These are phyloP conservation scores for Striga hermonthica DNA, from an alignment of 305 asterid species.

Conservation along the genomic window DNA sequence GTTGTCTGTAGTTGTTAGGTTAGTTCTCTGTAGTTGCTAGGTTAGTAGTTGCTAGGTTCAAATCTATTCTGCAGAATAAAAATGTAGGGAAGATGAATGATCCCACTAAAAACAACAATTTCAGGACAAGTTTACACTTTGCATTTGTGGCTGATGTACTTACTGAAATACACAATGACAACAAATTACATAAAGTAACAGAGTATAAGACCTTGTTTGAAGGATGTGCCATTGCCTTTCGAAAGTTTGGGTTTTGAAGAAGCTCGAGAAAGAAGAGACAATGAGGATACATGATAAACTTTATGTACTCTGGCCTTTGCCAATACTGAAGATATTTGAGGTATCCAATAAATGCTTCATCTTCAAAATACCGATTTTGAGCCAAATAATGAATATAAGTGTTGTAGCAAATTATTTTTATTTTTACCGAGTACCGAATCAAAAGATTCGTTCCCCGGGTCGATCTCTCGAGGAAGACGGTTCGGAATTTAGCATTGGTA, in stretches of 20 bases:
- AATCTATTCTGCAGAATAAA: background rate
- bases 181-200: background rate
- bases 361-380: constrained; percentile 89
- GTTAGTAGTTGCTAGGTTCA: no score
- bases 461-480: no score
- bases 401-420: no score
- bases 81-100: background rate
- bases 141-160: no score
- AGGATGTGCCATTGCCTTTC: constrained; percentile 96
- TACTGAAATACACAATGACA: no score
- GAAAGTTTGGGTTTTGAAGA: constrained; percentile 77
- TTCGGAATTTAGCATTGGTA: no score
- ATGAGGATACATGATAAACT: constrained; percentile 88
- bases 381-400: no score
- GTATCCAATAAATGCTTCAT: constrained; percentile 87
- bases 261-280: constrained; percentile 89
- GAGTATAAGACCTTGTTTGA: constrained; percentile 63
- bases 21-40: no score
- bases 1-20: no score
- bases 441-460: no score
- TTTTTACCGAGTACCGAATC: no score
- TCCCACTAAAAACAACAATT: background rate
- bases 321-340: constrained; percentile 87
- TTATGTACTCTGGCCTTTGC: constrained; percentile 88
- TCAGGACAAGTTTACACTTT: background rate